phyloP scores from a whole-genome alignment of 495 filamentous ascomycete genomes.

The Recurvomyces mirabilis region DNA sequence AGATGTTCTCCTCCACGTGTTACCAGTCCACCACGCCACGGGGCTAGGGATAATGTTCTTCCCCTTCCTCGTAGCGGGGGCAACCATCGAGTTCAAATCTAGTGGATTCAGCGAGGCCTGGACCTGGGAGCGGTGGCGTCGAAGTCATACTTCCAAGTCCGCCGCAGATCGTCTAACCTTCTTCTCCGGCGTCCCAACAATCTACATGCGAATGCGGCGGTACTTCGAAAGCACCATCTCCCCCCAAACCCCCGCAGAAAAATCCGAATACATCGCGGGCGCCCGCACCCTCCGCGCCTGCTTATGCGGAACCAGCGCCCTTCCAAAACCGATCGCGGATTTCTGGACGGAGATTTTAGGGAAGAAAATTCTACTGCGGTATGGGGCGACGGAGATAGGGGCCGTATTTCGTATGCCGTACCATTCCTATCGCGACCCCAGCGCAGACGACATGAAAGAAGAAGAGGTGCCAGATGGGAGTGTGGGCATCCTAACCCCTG shows the following conservation, averaged over 20 bases:
- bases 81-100: slow-evolving; percentile 37
- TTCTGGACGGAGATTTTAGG: slow-evolving; percentile 37
- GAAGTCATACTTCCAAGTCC: too few species aligned
- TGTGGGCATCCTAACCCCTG: slow-evolving; percentile 32
- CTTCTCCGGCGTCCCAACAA: slow-evolving; percentile 42
- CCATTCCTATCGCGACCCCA: too few species aligned
- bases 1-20: slow-evolving; percentile 32
- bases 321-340: slow-evolving; percentile 37
- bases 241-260: slow-evolving; percentile 15
- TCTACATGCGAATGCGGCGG: slow-evolving; percentile 40
- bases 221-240: slow-evolving; percentile 32
- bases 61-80: slow-evolving; percentile 35
- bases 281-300: slow-evolving; percentile 33
- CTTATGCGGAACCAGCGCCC: slow-evolving; percentile 38
- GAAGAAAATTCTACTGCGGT: slow-evolving; percentile 35
- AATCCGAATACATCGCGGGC: slow-evolving; percentile 31
- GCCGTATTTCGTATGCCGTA: slow-evolving; percentile 36
- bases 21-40: slow-evolving; percentile 41
- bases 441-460: too few species aligned
- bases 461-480: slow-evolving; percentile 33
- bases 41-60: slow-evolving; percentile 39
- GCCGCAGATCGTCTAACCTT: slow-evolving; percentile 34
- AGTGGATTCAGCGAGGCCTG: slow-evolving; percentile 37
- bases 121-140: slow-evolving; percentile 43
- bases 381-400: slow-evolving; percentile 40